These are phyloP conservation scores for Simplicillium sp. DNA, from an alignment of 2,329 filamentous ascomycete genomes.

Conservation along the genomic window DNA sequence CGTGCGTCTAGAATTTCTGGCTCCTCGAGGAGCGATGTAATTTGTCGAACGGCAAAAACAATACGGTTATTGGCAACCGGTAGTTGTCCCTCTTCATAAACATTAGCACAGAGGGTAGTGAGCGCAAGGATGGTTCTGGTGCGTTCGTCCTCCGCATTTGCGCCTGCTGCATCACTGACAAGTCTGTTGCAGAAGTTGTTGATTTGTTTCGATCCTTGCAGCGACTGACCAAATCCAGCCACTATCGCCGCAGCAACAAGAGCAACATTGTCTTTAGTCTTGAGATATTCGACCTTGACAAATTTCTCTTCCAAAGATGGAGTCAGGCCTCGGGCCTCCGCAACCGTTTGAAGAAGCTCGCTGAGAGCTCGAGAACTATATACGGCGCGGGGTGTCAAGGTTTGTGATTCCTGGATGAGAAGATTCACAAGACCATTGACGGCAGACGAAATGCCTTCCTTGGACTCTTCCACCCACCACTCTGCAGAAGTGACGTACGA, in stretches of 20 bases:
- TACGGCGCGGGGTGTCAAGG: conserved; percentile 31
- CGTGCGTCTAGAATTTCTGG: conserved; percentile 31
- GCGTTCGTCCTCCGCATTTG: conserved; percentile 30
- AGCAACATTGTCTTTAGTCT: conserved; percentile 33
- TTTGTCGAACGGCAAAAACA: conserved; percentile 73
- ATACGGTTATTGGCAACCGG: conserved; percentile 59
- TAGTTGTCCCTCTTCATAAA: conserved; percentile 42
- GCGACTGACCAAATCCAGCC: conserved; percentile 39
- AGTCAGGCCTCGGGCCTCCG: conserved; percentile 36
- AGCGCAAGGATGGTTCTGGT: conserved; percentile 41
- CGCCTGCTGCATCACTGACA: conserved; percentile 49
- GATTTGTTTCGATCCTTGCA: conserved; percentile 36
- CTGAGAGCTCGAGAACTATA: conserved; percentile 45
- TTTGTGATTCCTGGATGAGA: conserved; percentile 31
- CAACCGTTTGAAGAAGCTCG: conserved; percentile 36
- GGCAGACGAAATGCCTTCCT: conserved; percentile 23
- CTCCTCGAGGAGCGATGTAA: conserved; percentile 61
- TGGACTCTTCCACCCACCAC: conserved; percentile 27
- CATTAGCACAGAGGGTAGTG: conserved; percentile 39
- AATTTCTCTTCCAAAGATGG: conserved; percentile 37
- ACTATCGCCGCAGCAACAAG: conserved; percentile 41
- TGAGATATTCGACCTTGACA: conserved; percentile 33
- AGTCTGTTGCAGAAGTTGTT: conserved; percentile 50
- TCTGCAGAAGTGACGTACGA: conserved; percentile 19
- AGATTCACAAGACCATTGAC: conserved; percentile 32